phyloP scores from a whole-genome alignment of 2,329 filamentous ascomycete genomes.

The Aspergillus caelatus region DNA sequence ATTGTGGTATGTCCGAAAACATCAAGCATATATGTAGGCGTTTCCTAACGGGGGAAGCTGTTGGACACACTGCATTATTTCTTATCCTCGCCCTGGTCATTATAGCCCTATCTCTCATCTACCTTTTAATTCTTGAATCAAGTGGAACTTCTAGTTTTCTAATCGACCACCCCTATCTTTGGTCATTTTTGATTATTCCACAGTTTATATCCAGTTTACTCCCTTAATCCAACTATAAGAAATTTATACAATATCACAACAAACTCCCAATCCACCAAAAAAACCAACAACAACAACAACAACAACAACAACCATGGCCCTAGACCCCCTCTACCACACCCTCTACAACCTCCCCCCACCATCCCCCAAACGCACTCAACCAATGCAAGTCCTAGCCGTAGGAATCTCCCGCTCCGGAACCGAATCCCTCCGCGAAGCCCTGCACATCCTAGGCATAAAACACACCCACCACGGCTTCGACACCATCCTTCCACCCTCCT shows the following conservation, averaged over 20 bases:
- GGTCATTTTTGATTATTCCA: neutral
- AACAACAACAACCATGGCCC: neutral
- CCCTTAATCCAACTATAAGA: neutral
- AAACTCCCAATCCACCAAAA: too few species aligned
- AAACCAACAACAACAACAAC: too few species aligned
- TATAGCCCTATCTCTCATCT: neutral
- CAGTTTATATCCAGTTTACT: too few species aligned
- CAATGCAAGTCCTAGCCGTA: conserved; percentile 24
- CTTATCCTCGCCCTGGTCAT: too few species aligned
- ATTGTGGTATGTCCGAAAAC: too few species aligned
- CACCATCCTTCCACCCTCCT: conserved; percentile 5
- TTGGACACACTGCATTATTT: too few species aligned
- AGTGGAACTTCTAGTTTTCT: neutral
- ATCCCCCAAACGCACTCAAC: conserved; percentile 11
- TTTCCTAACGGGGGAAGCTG: too few species aligned
- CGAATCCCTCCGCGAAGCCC: conserved; percentile 28
- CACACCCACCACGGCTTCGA: conserved; percentile 25
- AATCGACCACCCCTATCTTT: neutral
- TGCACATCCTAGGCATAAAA: conserved; percentile 24
- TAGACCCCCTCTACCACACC: neutral
- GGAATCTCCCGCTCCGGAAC: conserved; percentile 29
- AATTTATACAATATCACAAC: neutral
- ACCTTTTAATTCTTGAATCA: neutral
- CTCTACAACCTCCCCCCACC: conserved; percentile 13
- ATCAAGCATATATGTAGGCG: neutral